These are phyloP conservation scores for Colletotrichum orbiculare DNA, from an alignment of 2,329 filamentous ascomycete species.

Conservation along the genomic window DNA sequence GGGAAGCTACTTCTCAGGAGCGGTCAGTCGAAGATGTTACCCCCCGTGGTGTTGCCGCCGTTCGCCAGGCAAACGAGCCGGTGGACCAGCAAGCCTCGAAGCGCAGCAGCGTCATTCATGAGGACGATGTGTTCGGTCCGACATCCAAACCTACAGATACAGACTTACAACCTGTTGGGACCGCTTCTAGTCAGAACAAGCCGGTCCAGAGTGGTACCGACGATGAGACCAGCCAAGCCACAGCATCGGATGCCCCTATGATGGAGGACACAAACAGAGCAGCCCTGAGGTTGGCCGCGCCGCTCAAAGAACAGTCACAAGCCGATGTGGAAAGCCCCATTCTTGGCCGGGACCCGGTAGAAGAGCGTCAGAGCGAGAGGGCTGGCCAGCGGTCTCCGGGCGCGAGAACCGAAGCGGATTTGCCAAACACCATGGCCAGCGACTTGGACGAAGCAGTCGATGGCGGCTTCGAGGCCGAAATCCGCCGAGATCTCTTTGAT, in stretches of 20 bases:
- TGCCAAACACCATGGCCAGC: conserved; percentile 16
- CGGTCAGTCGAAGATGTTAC: conserved; percentile 22
- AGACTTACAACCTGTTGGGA: not conserved
- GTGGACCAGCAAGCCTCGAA: conserved; percentile 4
- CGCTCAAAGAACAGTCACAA: conserved; percentile 40
- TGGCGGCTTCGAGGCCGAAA: conserved; percentile 44
- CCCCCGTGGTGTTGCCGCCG: conserved; percentile 41
- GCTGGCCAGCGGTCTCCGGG: no score
- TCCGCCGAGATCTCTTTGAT: conserved; percentile 39
- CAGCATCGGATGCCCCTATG: not conserved
- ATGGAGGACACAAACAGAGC: conserved; percentile 27
- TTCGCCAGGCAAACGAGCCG: conserved; percentile 37
- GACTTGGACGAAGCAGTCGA: conserved; percentile 37
- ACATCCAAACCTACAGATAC: not conserved
- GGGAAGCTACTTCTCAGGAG: not conserved
- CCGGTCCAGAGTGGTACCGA: not conserved
- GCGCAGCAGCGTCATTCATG: not conserved
- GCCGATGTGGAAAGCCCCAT: conserved; percentile 52
- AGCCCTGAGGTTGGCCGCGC: conserved; percentile 21
- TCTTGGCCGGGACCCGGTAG: conserved; percentile 43
- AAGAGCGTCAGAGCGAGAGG: not conserved
- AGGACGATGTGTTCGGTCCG: conserved; percentile 27
- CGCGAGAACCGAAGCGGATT: no score
- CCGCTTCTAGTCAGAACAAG: not conserved
- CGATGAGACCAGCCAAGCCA: not conserved